phyloP scores from a whole-genome alignment of 2,329 filamentous ascomycete genomes.

The Coniochaeta prunicola region DNA sequence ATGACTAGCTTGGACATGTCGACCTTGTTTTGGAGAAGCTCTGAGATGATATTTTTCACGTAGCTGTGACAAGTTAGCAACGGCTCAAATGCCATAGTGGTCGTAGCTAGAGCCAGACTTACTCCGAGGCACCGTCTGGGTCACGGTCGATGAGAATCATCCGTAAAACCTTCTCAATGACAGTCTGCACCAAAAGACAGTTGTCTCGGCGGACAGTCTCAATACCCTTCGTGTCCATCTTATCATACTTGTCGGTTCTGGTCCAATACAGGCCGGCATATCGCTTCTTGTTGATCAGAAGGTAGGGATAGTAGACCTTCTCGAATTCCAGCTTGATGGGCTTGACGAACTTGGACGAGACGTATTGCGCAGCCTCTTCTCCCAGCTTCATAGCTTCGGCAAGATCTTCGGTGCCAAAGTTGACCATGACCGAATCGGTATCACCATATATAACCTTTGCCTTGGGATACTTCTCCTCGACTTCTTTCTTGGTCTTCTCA shows the following conservation, averaged over 20 bases:
- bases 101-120: conserved; percentile 33
- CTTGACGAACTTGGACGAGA: conserved; percentile 88
- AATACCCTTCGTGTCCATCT: conserved; percentile 99
- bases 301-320: conserved; percentile 96
- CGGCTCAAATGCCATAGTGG: not conserved
- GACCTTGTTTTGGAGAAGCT: conserved; percentile 92
- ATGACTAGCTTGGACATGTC: conserved; percentile 99
- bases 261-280: conserved; percentile 99
- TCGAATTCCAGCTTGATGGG: conserved; percentile 99
- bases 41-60: conserved; percentile 92
- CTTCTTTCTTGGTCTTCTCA: conserved; percentile 94
- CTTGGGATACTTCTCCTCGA: conserved; percentile 82
- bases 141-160: conserved; percentile 96
- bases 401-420: conserved; percentile 86
- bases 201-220: conserved; percentile 97
- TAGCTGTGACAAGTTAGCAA: conserved; percentile 52
- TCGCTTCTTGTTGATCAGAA: conserved; percentile 99
- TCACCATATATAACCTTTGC: conserved; percentile 98
- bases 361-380: conserved; percentile 82
- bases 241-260: conserved; percentile 88
- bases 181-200: conserved; percentile 88
- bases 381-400: conserved; percentile 88
- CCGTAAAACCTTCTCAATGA: conserved; percentile 91
- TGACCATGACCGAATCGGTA: conserved; percentile 99
- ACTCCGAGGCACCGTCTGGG: conserved; percentile 86